Conservation (phyloP, 495 filamentous ascomycete genomes). For the Letharia columbiana region DNA sequence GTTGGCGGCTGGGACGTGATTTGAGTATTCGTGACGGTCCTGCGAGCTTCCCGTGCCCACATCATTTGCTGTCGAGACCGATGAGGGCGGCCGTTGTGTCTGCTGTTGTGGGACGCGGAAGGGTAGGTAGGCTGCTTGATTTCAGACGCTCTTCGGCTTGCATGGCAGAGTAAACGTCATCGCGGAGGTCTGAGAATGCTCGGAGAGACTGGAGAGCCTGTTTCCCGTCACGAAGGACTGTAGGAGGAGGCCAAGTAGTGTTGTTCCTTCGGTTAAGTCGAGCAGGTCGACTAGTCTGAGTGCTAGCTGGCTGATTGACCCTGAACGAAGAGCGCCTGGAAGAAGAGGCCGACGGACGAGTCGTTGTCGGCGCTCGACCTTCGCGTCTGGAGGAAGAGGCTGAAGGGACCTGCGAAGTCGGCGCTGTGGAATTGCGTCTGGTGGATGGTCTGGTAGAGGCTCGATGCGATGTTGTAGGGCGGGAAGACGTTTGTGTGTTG, state of each 20-base stretch:
- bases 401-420: background rate
- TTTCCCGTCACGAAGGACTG: background rate
- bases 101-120: slow-evolving; percentile 1
- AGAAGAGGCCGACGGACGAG: background rate
- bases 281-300: background rate
- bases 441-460: background rate
- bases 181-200: background rate
- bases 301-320: background rate
- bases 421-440: background rate
- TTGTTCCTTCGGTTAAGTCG: background rate
- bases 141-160: background rate
- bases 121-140: slow-evolving; percentile 8
- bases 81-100: background rate
- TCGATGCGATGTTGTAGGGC: background rate
- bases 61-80: background rate
- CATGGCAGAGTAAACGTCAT: background rate
- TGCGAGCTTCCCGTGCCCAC: background rate
- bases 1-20: slow-evolving; percentile 32
- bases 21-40: slow-evolving; percentile 7
- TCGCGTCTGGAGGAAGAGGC: slow-evolving; percentile 1
- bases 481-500: background rate
- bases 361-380: background rate
- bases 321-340: slow-evolving; percentile 4
- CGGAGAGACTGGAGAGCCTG: slow-evolving; percentile 2
- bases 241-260: background rate